phyloP scores from a whole-genome alignment of 1,139 yeast species.

The Pneumocystis wakefieldiae region DNA sequence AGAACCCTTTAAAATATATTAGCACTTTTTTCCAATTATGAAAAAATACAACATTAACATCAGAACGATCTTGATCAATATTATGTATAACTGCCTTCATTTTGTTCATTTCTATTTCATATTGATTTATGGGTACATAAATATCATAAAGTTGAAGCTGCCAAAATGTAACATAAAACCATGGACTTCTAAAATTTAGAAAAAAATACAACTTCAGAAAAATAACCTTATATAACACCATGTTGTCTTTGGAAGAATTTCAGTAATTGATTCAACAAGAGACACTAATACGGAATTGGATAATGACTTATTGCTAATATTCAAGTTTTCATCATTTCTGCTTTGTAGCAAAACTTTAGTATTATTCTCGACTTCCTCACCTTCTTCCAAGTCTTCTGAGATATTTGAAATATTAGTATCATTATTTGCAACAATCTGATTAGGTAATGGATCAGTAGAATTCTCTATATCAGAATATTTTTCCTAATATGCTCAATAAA shows the following conservation, averaged over 20 bases:
- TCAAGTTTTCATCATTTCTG: background rate
- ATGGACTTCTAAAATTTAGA: constrained; percentile 17
- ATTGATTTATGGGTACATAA: constrained; percentile 37
- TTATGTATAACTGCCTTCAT: background rate
- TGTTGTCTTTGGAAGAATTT: background rate
- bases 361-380: background rate
- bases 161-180: constrained; percentile 58
- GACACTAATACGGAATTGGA: background rate
- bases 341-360: background rate
- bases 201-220: background rate
- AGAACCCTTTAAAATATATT: background rate
- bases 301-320: background rate
- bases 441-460: background rate
- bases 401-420: background rate
- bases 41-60: background rate
- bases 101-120: constrained; percentile 30
- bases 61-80: constrained; percentile 1
- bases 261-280: background rate
- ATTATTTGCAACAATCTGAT: background rate
- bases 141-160: constrained; percentile 60
- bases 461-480: background rate
- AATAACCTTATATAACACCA: constrained; percentile 1
- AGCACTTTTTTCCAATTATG: background rate
- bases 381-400: background rate
- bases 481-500: background rate